Evolutionary conservation across 176 grass and related monocot genomes (phyloP).

Genomic region (Luzula sylvatica): DNA sequence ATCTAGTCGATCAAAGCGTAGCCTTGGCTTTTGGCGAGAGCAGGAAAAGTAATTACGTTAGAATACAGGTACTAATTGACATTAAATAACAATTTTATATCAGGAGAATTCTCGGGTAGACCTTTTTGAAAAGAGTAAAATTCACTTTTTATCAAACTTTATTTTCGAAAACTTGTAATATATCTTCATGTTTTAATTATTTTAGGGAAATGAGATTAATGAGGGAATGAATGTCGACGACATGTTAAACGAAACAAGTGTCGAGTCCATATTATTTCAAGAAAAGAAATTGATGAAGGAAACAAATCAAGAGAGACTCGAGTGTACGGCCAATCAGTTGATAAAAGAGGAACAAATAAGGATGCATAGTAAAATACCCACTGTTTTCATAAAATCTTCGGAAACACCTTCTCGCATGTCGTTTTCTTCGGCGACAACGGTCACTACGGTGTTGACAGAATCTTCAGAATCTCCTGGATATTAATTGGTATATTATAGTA

Average conservation of each 20-base stretch:
- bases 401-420: constrained; percentile 42
- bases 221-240: constrained; percentile 29
- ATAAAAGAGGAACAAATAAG: constrained; percentile 47
- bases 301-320: constrained; percentile 61
- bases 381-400: constrained; percentile 44
- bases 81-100: neutral
- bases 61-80: constrained; percentile 44
- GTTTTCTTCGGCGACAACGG: constrained; percentile 52
- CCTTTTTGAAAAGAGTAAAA: neutral
- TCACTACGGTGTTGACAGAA: constrained; percentile 55
- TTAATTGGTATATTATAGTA: no score
- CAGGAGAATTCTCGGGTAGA: neutral
- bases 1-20: constrained; percentile 77
- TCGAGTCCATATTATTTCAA: constrained; percentile 59
- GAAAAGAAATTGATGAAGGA: constrained; percentile 53
- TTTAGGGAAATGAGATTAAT: constrained; percentile 45
- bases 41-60: constrained; percentile 48
- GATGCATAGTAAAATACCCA: constrained; percentile 34
- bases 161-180: neutral
- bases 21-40: constrained; percentile 68
- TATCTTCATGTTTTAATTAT: neutral
- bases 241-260: constrained; percentile 38
- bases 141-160: neutral
- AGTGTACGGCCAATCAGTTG: constrained; percentile 46
- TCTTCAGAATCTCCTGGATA: constrained; percentile 39